Evolutionary conservation across 768 basidiomycete species (phyloP).

Genomic region (Xerocomus brunneocitrinus): DNA sequence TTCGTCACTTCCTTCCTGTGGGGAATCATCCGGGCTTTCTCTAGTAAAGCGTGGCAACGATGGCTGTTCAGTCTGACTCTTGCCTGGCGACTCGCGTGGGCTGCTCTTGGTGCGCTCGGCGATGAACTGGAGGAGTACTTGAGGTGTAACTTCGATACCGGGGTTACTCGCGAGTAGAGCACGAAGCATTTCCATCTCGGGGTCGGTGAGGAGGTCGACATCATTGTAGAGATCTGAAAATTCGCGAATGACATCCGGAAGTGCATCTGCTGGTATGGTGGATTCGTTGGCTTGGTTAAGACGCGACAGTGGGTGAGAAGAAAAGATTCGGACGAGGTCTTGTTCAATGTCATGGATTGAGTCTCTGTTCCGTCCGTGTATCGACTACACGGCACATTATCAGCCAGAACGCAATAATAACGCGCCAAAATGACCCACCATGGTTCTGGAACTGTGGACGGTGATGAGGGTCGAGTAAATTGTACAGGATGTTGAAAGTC

Average conservation of each 20-base stretch:
- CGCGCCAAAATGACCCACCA: conserved; percentile 22
- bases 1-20: conserved; percentile 32
- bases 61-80: conserved; percentile 12
- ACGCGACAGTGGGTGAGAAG: conserved; percentile 56
- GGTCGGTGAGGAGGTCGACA: conserved; percentile 56
- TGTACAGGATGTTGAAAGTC: conserved; percentile 6
- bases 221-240: conserved; percentile 59
- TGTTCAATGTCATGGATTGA: conserved; percentile 68
- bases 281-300: conserved; percentile 56
- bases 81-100: conserved; percentile 27
- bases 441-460: conserved; percentile 11
- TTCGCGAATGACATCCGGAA: conserved; percentile 63
- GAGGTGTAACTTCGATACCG: conserved; percentile 64
- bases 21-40: conserved; percentile 31
- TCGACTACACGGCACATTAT: conserved; percentile 21
- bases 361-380: conserved; percentile 59
- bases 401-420: neutral
- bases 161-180: conserved; percentile 54
- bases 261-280: conserved; percentile 64
- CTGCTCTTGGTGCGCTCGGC: conserved; percentile 51
- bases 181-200: conserved; percentile 61
- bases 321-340: conserved; percentile 64
- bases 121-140: conserved; percentile 58
- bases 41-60: conserved; percentile 6
- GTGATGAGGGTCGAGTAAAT: neutral